phyloP scores from a whole-genome alignment of 116 monocot genomes.

The Zostera marina region DNA sequence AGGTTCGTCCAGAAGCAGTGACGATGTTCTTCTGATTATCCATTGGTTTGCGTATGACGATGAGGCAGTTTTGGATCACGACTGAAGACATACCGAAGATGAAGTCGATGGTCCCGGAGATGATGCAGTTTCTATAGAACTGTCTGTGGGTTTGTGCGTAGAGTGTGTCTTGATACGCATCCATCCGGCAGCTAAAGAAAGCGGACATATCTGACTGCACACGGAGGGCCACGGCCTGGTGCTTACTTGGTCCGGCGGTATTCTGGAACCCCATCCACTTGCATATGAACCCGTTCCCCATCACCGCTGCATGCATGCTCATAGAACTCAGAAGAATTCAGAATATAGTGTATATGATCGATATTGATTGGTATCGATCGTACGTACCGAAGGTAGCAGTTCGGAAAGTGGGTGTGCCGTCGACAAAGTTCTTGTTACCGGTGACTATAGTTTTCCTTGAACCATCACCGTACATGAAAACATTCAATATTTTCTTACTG shows the following conservation, averaged over 20 bases:
- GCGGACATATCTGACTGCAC: constrained; percentile 35
- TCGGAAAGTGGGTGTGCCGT: constrained; percentile 25
- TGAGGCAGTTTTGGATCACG: constrained; percentile 63
- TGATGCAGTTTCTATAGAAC: constrained; percentile 58
- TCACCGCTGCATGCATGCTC: constrained; percentile 12
- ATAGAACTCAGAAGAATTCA: no score
- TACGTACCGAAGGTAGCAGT: constrained; percentile 52
- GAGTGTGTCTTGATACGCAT: constrained; percentile 55
- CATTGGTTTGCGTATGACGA: constrained; percentile 53
- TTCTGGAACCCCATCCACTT: constrained; percentile 48
- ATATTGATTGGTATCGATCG: no score
- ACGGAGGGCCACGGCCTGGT: constrained; percentile 56
- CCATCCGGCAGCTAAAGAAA: constrained; percentile 59
- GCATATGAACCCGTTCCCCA: constrained; percentile 31
- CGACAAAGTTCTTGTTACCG: constrained; percentile 22
- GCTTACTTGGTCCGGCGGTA: constrained; percentile 40
- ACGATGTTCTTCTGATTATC: constrained; percentile 63
- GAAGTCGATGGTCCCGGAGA: constrained; percentile 85
- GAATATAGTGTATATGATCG: no score
- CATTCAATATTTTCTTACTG: constrained; percentile 21
- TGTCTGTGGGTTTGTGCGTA: constrained; percentile 40
- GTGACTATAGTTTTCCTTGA: constrained; percentile 26
- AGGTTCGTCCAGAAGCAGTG: constrained; percentile 46
- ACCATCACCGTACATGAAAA: constrained; percentile 74
- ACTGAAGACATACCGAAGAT: constrained; percentile 54